Evolutionary conservation across 441 rosid genomes (phyloP), one percentile per base, ranked within the genome.

Genomic region (Populus hybrid): DNA sequence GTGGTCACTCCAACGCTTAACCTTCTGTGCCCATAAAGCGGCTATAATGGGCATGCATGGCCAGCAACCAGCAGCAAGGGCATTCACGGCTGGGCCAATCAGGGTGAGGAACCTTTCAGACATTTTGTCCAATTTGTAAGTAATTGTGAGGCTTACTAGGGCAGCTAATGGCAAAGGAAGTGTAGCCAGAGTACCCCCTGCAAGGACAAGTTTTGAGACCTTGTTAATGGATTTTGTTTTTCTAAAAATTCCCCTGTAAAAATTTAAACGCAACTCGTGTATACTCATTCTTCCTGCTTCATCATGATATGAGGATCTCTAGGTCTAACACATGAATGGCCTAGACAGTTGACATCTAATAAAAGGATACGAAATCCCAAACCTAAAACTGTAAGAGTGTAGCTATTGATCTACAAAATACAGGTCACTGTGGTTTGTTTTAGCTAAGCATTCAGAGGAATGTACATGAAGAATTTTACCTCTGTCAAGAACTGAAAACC

Each of bases 141-240:
- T 97, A 80, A 97, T 93, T 56, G 99, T 92, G 76, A 94, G 94
- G 93, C 99, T 97, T 79, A 93, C 91, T 11, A 97, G 86, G 68
- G 97, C 97, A 75, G 99, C 99, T 79, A 97, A 89, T 7, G 99
- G 99, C 86, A 97, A 83, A 74, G 99, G 99, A 86, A 97, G 97
- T 36, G 93, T 91, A 65, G 94, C 94, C 68, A 93, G 92, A 85
- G 76, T 91, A 68, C 97, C 99, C 74, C 92, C 98, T 92, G 90
- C 86, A 86, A 84, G 68, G 65, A 16, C 2, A 74, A 33, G n/a
- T 33, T 69, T 18, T 68, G 29, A 42, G 53, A 35, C 69, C 70
- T 77, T 40, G 5, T 35, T 63, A 21, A 63, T 23, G 26, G 26
- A 63, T 21, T 63, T 63, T 3, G 65, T 23, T 63, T 23, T 21